Percentiles rank a stretch among this genome's conserved stretches.
phyloP scores from a whole-genome alignment of 179 eudicot genomes.

The Amaranthus tricolor region DNA sequence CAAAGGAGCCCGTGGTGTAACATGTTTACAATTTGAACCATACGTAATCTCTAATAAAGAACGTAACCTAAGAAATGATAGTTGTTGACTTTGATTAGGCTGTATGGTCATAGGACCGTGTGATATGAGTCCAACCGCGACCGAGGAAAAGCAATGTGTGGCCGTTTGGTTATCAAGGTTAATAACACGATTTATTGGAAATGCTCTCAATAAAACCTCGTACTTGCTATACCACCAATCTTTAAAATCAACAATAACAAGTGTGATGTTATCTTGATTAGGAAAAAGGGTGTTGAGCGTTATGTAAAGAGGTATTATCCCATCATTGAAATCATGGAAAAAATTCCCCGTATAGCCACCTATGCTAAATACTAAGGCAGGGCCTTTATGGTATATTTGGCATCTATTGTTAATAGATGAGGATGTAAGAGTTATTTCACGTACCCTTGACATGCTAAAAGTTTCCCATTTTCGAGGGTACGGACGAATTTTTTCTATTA shows the following conservation, averaged over 20 bases:
- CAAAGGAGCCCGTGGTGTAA: not conserved
- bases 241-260: conserved; percentile 38
- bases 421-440: conserved; percentile 38
- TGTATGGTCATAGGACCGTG: conserved; percentile 36
- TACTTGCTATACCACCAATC: conserved; percentile 61
- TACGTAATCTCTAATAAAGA: conserved; percentile 36
- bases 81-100: conserved; percentile 17
- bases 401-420: conserved; percentile 33
- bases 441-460: conserved; percentile 37
- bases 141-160: conserved; percentile 49
- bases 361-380: conserved; percentile 44
- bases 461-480: conserved; percentile 56
- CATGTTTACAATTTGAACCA: conserved; percentile 1
- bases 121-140: conserved; percentile 42
- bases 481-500: conserved; percentile 38
- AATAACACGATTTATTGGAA: conserved; percentile 36
- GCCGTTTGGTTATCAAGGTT: conserved; percentile 38
- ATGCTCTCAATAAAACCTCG: conserved; percentile 28
- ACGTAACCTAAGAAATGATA: conserved; percentile 32
- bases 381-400: conserved; percentile 34
- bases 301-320: conserved; percentile 52
- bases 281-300: conserved; percentile 35
- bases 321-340: conserved; percentile 56
- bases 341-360: conserved; percentile 51
- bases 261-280: conserved; percentile 30